Evolutionary conservation across 2,329 filamentous ascomycete genomes (phyloP).

Genomic region (Paecilomyces dactylethromorphus): DNA sequence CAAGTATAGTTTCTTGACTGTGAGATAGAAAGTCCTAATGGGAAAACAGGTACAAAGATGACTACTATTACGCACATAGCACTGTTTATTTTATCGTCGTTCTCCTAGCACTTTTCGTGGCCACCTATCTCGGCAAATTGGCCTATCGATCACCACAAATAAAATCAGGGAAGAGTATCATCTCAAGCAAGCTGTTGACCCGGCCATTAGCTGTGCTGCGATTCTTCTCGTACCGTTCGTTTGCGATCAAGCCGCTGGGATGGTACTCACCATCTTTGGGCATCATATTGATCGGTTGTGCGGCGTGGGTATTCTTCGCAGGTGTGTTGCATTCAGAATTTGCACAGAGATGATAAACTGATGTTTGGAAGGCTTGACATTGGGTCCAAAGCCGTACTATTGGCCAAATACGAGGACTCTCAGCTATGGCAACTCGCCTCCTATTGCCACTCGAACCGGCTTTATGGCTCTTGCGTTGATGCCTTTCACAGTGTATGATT

Average conservation of each 20-base stretch:
- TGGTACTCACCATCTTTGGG: slow-evolving; percentile 41
- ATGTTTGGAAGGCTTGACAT: slow-evolving; percentile 30
- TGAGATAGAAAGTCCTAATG: not conserved
- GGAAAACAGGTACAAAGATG: slow-evolving; percentile 40
- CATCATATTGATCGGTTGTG: slow-evolving; percentile 31
- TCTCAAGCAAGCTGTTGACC: slow-evolving; percentile 5
- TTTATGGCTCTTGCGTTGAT: slow-evolving; percentile 46
- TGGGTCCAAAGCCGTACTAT: slow-evolving; percentile 47
- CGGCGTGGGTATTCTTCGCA: slow-evolving; percentile 39
- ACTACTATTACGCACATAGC: slow-evolving; percentile 44
- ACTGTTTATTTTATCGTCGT: slow-evolving; percentile 48
- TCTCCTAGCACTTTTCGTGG: slow-evolving; percentile 40
- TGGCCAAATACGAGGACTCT: slow-evolving; percentile 38
- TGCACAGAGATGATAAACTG: not conserved
- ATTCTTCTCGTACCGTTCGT: slow-evolving; percentile 17
- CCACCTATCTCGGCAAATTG: slow-evolving; percentile 25
- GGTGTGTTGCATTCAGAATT: slow-evolving; percentile 2
- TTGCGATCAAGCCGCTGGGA: slow-evolving; percentile 14
- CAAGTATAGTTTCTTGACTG: not conserved
- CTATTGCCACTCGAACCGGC: slow-evolving; percentile 45
- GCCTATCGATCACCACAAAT: slow-evolving; percentile 9
- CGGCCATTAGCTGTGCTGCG: slow-evolving; percentile 28
- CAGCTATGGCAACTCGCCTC: slow-evolving; percentile 43
- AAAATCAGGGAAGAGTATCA: slow-evolving; percentile 18
- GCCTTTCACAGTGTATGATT: slow-evolving; percentile 40